These are phyloP conservation scores for Arabidopsis arenosa DNA, from an alignment of 345 rosid species.

Conservation along the genomic window DNA sequence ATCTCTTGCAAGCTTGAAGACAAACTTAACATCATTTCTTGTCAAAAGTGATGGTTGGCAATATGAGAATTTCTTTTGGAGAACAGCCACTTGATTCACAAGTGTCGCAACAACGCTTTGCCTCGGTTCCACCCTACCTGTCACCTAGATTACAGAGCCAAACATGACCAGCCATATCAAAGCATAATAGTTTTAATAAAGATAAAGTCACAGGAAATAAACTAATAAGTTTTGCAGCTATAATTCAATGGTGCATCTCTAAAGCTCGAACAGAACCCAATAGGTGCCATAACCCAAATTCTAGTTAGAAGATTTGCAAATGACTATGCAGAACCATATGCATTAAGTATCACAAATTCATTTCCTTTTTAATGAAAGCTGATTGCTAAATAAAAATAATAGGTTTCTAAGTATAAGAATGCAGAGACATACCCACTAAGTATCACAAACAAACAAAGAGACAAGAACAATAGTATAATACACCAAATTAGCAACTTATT, in stretches of 20 bases:
- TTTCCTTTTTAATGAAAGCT: no score
- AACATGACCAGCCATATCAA: constrained; percentile 24
- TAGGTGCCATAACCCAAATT: neutral
- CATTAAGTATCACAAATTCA: neutral
- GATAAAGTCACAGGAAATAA: neutral
- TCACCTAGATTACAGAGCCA: constrained; percentile 51
- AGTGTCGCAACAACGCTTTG: constrained; percentile 52
- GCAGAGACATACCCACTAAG: neutral
- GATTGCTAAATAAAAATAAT: no score
- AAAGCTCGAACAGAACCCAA: neutral
- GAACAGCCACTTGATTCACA: constrained; percentile 55
- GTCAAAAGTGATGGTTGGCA: constrained; percentile 52
- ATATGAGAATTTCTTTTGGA: constrained; percentile 50
- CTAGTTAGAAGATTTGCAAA: neutral
- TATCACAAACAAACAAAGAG: neutral
- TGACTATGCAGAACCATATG: neutral
- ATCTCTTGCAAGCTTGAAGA: constrained; percentile 71
- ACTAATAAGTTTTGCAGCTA: neutral
- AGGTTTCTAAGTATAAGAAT: no score
- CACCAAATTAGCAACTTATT: constrained; percentile 28
- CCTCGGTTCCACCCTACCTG: constrained; percentile 49
- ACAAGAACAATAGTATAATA: neutral
- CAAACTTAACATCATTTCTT: constrained; percentile 55
- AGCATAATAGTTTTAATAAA: neutral
- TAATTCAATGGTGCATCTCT: neutral